Evolutionary conservation across 2,329 filamentous ascomycete species (phyloP).

Genomic region (Immersiporthe knoxdaviesiana): DNA sequence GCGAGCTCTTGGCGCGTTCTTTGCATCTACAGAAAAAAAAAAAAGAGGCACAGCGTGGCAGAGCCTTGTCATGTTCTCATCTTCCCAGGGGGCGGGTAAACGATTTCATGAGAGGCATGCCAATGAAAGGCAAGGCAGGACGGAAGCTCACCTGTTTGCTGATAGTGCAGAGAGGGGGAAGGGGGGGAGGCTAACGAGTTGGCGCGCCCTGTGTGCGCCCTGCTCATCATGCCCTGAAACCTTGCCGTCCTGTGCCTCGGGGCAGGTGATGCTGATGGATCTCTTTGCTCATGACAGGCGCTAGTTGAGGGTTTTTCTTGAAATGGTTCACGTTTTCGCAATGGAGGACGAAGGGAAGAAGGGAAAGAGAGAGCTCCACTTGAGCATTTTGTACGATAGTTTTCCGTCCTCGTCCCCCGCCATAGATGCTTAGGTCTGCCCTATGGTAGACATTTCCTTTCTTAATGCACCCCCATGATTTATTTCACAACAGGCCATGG

Average conservation of each 20-base stretch:
- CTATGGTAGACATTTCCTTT: not conserved
- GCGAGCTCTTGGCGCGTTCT: conserved; percentile 15
- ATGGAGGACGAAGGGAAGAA: not conserved
- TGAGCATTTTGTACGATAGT: conserved; percentile 18
- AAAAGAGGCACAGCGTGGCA: conserved; percentile 12
- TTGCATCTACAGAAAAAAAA: conserved; percentile 15
- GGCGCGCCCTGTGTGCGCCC: not conserved
- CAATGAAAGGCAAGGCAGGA: conserved; percentile 12
- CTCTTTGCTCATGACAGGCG: conserved; percentile 16
- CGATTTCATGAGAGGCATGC: conserved; percentile 14
- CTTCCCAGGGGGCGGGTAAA: not conserved
- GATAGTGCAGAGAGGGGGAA: not conserved
- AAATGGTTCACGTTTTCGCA: conserved; percentile 9
- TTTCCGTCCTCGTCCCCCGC: not conserved
- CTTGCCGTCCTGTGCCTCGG: not conserved
- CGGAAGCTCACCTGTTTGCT: conserved; percentile 14
- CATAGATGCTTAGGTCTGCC: conserved; percentile 16
- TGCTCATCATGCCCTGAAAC: not conserved
- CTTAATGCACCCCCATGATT: conserved; percentile 17
- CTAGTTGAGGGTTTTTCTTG: conserved; percentile 5
- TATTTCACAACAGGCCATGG: not conserved
- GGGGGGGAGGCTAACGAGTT: not conserved
- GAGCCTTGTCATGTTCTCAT: conserved; percentile 12
- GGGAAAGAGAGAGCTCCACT: conserved; percentile 1
- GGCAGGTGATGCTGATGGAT: not conserved